Conservation (phyloP, 345 rosid species). For the Pelargonium nanum region DNA sequence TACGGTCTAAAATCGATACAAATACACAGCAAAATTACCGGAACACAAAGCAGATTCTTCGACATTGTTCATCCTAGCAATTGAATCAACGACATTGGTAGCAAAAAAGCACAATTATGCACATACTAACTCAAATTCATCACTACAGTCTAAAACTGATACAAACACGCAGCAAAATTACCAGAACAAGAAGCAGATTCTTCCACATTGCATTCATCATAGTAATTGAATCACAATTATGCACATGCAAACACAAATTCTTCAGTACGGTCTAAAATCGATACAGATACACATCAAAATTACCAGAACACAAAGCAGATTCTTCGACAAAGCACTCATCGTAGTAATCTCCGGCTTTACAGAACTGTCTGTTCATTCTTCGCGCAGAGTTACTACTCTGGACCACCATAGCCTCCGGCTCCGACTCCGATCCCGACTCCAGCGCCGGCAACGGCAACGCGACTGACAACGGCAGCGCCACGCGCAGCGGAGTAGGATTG, state of each 20-base stretch:
- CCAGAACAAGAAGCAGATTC: neutral
- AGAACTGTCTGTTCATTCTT: slow-evolving; percentile 40
- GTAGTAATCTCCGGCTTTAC: slow-evolving; percentile 49
- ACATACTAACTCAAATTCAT: neutral
- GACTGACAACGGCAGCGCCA: no score
- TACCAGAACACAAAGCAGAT: slow-evolving; percentile 16
- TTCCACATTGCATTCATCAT: neutral
- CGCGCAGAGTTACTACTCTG: neutral
- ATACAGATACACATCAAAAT: neutral
- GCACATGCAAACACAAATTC: no score
- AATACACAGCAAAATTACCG: no score
- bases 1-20: no score
- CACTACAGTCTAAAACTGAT: neutral
- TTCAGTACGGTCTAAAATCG: no score
- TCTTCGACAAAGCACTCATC: slow-evolving; percentile 19
- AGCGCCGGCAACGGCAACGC: slow-evolving; percentile 6
- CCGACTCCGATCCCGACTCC: neutral
- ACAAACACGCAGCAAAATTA: no score
- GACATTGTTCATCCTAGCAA: no score
- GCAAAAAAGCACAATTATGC: neutral
- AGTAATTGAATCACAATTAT: no score
- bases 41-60: no score
- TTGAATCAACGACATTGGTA: neutral
- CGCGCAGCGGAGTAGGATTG: neutral
- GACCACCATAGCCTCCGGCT: neutral